Base-by-base conservation (phyloP, 441 rosid genomes). In the Erodium chrysanthum region DNA sequence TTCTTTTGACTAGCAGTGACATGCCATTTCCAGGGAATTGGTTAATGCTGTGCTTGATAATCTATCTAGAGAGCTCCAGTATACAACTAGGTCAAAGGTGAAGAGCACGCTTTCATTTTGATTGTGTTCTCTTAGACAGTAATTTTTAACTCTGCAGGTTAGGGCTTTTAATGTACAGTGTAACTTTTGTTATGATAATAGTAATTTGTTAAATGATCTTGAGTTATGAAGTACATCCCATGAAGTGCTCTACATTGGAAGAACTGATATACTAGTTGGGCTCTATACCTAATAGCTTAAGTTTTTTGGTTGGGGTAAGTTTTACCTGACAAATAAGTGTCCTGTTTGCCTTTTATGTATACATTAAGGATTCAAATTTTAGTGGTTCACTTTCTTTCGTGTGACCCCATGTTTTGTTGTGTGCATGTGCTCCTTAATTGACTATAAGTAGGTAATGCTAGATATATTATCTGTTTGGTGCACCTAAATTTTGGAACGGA, bases 31-130 rank as follows among this genome's bases (percentile, higher is more conserved):
- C 83, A 95, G 99, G 90, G 98, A 86, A 74, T 73, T 95, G 82
- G 92, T 88, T 71, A 82, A 64, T 66, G 79, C 77, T 17, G 90
- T 83, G 66, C 86, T 95, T 71, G 86, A 90, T 84, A 86, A 79
- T 79, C 77, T 95, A 72, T 87, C 98, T 61, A 85, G 82, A 75
- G 82, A 84, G 83, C 97, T 95, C 65, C 82, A 81, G 20, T 95
- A 95, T 75, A 72, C 82, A 65, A 82, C 83, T 71, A 86, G 93
- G 79, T 87, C 80, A 75, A 90, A 90, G 99, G 99, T 94, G 75
- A 59, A 25, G 37, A 65, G 9, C 52, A 4, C n/a, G 20, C 48
- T 62, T 35, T 18, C n/a, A 23, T 64, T 60, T 5, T 15, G 31
- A 17, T 35, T 18, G 4, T 29, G 59, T 63, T 21, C n/a, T 25